phyloP scores from a whole-genome alignment of 1,284 basidiomycete genomes.

The Microbotryum scabiosae region DNA sequence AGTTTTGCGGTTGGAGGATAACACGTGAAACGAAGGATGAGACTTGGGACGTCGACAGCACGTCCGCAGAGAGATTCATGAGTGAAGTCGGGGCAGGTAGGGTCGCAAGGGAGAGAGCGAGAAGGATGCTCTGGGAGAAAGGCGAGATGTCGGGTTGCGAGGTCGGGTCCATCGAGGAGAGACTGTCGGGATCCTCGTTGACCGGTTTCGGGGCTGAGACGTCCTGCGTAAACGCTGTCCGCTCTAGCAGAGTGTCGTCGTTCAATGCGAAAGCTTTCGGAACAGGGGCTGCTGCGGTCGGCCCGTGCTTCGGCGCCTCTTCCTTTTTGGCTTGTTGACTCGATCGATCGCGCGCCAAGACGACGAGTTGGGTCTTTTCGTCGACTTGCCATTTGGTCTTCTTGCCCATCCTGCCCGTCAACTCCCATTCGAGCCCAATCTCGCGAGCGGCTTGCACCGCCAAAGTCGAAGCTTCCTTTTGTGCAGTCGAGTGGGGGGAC shows the following conservation, averaged over 20 bases:
- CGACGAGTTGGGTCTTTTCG: constrained; percentile 79
- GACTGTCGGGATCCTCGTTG: constrained; percentile 39
- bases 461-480: constrained; percentile 66
- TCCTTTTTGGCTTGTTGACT: constrained; percentile 30
- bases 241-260: constrained; percentile 93
- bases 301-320: constrained; percentile 22
- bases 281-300: constrained; percentile 32
- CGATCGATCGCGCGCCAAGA: constrained; percentile 75
- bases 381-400: constrained; percentile 87
- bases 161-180: constrained; percentile 63
- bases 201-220: constrained; percentile 20
- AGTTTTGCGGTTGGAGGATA: constrained; percentile 75
- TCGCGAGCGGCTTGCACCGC: constrained; percentile 72
- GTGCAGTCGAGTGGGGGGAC: constrained; percentile 27
- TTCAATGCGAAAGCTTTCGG: constrained; percentile 79
- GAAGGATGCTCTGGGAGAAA: constrained; percentile 80
- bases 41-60: constrained; percentile 83
- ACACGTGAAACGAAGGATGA: constrained; percentile 78
- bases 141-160: constrained; percentile 79
- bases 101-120: constrained; percentile 71
- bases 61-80: constrained; percentile 44
- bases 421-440: constrained; percentile 75
- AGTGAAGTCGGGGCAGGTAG: constrained; percentile 57
- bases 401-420: constrained; percentile 88
- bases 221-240: constrained; percentile 72